Evolutionary conservation across 148 eudicot genomes (phyloP), one percentile per base, ranked within the genome.

Genomic region (Nyssa sinensis): DNA sequence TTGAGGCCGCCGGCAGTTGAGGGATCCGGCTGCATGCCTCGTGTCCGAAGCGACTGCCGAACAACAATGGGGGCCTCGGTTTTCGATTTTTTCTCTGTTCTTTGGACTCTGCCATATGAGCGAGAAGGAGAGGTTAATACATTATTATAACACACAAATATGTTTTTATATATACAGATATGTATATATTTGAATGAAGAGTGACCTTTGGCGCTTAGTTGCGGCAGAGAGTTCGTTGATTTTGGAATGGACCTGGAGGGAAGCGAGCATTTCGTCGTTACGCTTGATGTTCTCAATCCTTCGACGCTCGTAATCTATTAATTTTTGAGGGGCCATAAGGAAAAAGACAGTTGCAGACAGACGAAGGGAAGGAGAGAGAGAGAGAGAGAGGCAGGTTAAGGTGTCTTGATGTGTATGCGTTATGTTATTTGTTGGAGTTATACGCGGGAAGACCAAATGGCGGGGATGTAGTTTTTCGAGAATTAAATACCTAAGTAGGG

Each of bases 1-100:
- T 72, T 75, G 25, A 89, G 77, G 7, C 96, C 98, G 35, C 37
- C 71, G 0, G 80, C 76, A 39, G 86, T 75, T 29, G 80, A 37
- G 28, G 82, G 70, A 72, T 95, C 96, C 0, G 97, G 97, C 3
- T 88, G 75, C 63, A 83, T 65, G 23, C 94, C 93, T 33, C 79
- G 85, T 32, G 83, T 71, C 55, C 98, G 87, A 3, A 88, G 77
- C 0, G 98, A 95, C 28, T 90, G 78, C 12, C 99, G 87, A 37
- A 83, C 74, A 1, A 87, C 88, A 70, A 88, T 49, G 13, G 96
- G 96, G 13, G 59, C 61, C 67, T 84, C 90, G 2, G 78, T 12
- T 74, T 83, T 87, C 1, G 74, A 66, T 58, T 89, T 94, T 87
- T 92, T 94, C 75, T 58, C 84, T 74, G 84, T 91, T 58, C 66